phyloP scores from a whole-genome alignment of 2,329 filamentous ascomycete genomes.

The Penicillium polonicum region DNA sequence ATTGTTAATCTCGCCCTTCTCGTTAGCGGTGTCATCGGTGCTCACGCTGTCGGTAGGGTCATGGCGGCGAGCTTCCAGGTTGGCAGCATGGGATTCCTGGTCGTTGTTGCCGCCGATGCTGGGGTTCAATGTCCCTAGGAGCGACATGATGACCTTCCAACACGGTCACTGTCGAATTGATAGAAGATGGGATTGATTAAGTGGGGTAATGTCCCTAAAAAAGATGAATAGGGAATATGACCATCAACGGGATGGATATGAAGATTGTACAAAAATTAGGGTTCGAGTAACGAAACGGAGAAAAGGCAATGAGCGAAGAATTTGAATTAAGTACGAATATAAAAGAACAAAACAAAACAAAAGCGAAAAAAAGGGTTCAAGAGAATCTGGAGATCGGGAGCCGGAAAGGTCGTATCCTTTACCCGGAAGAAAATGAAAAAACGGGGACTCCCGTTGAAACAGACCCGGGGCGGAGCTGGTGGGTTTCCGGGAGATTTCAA shows the following conservation, averaged over 20 bases:
- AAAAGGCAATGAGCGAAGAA: neutral
- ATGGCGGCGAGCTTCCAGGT: slow-evolving; percentile 18
- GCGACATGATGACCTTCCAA: slow-evolving; percentile 31
- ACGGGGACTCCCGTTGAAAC: neutral
- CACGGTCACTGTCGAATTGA: neutral
- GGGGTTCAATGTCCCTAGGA: slow-evolving; percentile 36
- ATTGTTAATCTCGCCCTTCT: slow-evolving; percentile 24
- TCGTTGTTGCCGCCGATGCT: slow-evolving; percentile 20
- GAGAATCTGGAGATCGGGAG: neutral
- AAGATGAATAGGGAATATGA: neutral
- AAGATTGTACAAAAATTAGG: neutral
- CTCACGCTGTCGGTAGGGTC: slow-evolving; percentile 23
- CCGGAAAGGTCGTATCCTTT: neutral
- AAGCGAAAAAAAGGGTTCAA: neutral
- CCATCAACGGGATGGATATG: neutral
- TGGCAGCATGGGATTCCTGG: neutral
- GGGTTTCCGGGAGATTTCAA: neutral
- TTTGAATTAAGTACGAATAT: neutral
- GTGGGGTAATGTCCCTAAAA: neutral
- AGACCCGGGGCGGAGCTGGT: slow-evolving; percentile 2
- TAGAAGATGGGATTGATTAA: neutral
- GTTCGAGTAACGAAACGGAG: neutral
- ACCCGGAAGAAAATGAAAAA: neutral
- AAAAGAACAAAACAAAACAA: neutral
- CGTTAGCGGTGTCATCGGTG: slow-evolving; percentile 30